phyloP scores from a whole-genome alignment of 2,329 filamentous ascomycete genomes.

The Apiospora koreana region DNA sequence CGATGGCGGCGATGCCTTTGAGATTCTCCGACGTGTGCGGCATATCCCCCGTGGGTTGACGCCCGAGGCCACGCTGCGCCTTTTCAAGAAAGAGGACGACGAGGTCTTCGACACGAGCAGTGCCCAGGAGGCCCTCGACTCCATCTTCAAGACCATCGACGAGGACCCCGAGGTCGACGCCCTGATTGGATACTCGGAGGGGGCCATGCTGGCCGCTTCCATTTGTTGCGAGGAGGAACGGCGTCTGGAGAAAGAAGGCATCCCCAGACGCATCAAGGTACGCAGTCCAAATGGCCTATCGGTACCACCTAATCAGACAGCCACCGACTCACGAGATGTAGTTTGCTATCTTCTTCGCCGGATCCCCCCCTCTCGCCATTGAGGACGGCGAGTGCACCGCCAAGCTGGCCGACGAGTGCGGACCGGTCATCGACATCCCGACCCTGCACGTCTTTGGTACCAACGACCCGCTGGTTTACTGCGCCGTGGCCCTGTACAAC shows the following conservation, averaged over 20 bases:
- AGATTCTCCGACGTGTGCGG: constrained; percentile 13
- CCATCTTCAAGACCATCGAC: constrained; percentile 18
- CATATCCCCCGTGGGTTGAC: constrained; percentile 13
- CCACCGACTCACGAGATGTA: constrained; percentile 28
- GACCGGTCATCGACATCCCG: constrained; percentile 39
- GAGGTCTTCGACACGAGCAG: background rate
- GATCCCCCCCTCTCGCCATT: constrained; percentile 41
- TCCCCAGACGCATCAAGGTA: constrained; percentile 38
- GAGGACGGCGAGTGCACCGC: constrained; percentile 30
- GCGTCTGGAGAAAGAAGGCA: constrained; percentile 27
- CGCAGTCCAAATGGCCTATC: background rate
- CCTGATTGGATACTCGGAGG: constrained; percentile 18
- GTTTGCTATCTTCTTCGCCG: constrained; percentile 45
- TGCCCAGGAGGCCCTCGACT: constrained; percentile 11
- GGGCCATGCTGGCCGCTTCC: constrained; percentile 11
- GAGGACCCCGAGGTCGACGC: constrained; percentile 18
- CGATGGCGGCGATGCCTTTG: constrained; percentile 15
- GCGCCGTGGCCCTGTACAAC: constrained; percentile 41
- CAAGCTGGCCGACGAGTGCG: constrained; percentile 39
- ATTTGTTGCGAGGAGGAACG: constrained; percentile 13
- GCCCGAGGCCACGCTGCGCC: constrained; percentile 17
- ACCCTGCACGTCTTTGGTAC: constrained; percentile 42
- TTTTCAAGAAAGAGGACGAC: constrained; percentile 4
- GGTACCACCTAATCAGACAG: background rate
- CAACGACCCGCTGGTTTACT: constrained; percentile 40